phyloP scores from a whole-genome alignment of 257 asterid genomes.

The Nicotiana noctiflora region DNA sequence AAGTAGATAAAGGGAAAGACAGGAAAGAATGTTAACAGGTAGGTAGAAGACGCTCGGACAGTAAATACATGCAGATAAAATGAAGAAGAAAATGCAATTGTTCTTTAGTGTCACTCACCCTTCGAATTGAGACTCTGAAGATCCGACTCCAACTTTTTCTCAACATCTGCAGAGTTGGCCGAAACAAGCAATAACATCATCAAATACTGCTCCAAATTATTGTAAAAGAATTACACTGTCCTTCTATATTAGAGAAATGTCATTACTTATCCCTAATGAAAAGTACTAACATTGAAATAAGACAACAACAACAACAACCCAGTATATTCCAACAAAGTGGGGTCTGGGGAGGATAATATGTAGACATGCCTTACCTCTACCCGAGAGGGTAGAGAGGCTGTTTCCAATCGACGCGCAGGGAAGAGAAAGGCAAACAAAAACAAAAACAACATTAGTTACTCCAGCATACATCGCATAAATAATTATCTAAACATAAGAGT shows the following conservation, averaged over 20 bases:
- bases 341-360: too few relatives aligned
- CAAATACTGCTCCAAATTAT: not conserved
- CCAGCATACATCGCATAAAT: too few relatives aligned
- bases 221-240: not conserved
- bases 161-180: constrained; percentile 42
- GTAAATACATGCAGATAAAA: not conserved
- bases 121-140: constrained; percentile 59
- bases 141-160: constrained; percentile 59
- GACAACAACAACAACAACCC: too few relatives aligned
- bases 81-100: not conserved
- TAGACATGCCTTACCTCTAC: too few relatives aligned
- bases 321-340: too few relatives aligned
- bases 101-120: constrained; percentile 37
- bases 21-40: not conserved
- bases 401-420: too few relatives aligned
- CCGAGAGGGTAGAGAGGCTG: too few relatives aligned
- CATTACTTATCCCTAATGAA: not conserved
- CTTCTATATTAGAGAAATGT: not conserved
- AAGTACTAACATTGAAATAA: not conserved
- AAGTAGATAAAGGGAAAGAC: not conserved
- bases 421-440: too few relatives aligned
- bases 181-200: constrained; percentile 18
- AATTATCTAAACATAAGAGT: too few relatives aligned
- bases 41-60: not conserved
- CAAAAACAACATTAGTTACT: too few relatives aligned